Conservation (phyloP, 2,329 filamentous ascomycete species). For the Meredithiella fracta region DNA sequence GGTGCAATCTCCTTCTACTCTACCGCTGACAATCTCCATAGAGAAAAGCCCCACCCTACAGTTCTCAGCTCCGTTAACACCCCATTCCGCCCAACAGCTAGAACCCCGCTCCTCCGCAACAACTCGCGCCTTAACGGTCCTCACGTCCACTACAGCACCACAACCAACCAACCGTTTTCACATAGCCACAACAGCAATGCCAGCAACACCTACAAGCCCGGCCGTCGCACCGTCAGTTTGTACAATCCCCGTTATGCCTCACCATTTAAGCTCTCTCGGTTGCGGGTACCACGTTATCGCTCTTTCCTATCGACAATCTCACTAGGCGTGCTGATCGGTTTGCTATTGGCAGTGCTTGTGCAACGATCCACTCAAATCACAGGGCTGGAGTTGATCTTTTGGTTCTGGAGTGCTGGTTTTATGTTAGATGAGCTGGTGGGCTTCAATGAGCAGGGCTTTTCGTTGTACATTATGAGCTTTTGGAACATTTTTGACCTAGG, state of each 20-base stretch:
- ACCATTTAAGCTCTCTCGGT: conserved; percentile 73
- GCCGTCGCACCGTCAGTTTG: conserved; percentile 59
- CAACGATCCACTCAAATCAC: conserved; percentile 68
- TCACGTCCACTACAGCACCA: conserved; percentile 6
- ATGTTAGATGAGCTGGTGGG: conserved; percentile 94
- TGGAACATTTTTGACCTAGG: conserved; percentile 94
- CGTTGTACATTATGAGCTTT: conserved; percentile 91
- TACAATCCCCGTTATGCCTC: conserved; percentile 87
- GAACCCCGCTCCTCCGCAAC: conserved; percentile 8
- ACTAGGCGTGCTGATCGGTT: conserved; percentile 63
- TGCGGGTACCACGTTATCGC: conserved; percentile 81
- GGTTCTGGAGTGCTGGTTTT: conserved; percentile 95
- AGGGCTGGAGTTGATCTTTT: conserved; percentile 72
- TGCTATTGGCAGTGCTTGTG: conserved; percentile 70
- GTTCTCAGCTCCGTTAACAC: conserved; percentile 3
- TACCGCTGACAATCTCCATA: conserved; percentile 68
- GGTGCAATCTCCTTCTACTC: conserved; percentile 91
- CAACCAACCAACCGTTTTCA: neutral
- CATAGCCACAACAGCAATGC: neutral
- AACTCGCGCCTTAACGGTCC: conserved; percentile 1
- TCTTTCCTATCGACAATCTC: conserved; percentile 82
- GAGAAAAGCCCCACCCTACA: conserved; percentile 26
- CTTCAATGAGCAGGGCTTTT: conserved; percentile 93
- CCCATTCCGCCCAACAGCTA: conserved; percentile 5
- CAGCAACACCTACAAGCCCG: conserved; percentile 20